Base-by-base conservation (phyloP, 345 rosid genomes). In the Microthlaspi erraticum region DNA sequence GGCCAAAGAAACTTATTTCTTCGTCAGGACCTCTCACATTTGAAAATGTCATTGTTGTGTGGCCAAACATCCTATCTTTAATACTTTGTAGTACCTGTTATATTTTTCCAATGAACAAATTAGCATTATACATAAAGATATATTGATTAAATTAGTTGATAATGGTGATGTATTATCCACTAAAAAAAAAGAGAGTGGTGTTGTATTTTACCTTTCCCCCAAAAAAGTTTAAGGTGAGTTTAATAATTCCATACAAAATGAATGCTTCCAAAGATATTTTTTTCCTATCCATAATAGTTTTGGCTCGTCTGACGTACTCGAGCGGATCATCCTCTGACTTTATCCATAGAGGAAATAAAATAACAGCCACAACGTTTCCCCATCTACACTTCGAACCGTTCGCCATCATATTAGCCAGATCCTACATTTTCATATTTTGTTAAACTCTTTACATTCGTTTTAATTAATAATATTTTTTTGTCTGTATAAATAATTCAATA, bases 1-100 rank as follows among this genome's bases (percentile, higher is more conserved):
- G 85, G 0, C 81, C 88, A 46, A 72, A 82, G 39, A 83, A 79
- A 64, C 79, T 75, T 8, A 85, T 82, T 49, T 87, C 90, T 72
- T 83, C 87, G 0, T 20, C 14, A 0, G 88, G 93, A 44, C 90
- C 90, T 9, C 66, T 71, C 41, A 85, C 57, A 18, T 84, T 87
- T 4, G 90, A 85, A 60, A 82, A 78, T 7, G 83, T 50, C 75
- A 87, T 4, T 2, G 87, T 72, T 4, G 87, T 80, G 39, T 77
- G 72, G 7, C 76, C 66, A 9, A 83, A 49, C 29, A 80, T 13
- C 71, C 80, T 75, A 34, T 74, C 43, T 2, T 75, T 59, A 20
- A 82, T 1, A 10, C 64, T 46, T 53, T 74, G 71, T 1, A 77
- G 83, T 2, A 23, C 74, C 93, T 85, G 67, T 46, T 66, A 52